phyloP scores from a whole-genome alignment of 352 stramenopile species.

The Globisporangium mamillatum region DNA sequence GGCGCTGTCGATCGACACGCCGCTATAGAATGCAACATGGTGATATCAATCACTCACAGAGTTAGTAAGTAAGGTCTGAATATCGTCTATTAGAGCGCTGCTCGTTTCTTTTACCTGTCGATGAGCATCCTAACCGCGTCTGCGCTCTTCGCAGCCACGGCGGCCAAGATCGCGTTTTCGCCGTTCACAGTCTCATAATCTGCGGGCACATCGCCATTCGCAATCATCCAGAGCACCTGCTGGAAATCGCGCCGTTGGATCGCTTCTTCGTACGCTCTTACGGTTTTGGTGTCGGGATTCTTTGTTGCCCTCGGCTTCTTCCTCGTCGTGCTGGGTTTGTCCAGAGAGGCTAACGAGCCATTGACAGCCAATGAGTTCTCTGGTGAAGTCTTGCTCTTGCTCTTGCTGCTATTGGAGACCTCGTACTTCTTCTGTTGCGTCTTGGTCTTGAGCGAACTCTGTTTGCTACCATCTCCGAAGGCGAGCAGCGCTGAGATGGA shows the following conservation, averaged over 20 bases:
- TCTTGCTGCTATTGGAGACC: not conserved
- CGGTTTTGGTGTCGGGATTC: not conserved
- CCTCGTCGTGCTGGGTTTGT: not conserved
- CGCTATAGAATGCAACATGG: slow-evolving; percentile 22
- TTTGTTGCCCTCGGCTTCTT: slow-evolving; percentile 7
- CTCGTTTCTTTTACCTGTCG: slow-evolving; percentile 27
- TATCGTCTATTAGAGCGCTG: not conserved
- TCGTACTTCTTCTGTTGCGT: slow-evolving; percentile 11
- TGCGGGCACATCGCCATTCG: slow-evolving; percentile 42
- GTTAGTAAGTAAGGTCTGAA: not conserved
- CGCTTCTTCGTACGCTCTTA: slow-evolving; percentile 43
- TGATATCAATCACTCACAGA: not conserved
- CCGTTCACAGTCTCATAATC: slow-evolving; percentile 52
- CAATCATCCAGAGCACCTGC: slow-evolving; percentile 67
- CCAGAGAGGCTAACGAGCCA: not conserved
- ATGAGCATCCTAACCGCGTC: slow-evolving; percentile 44
- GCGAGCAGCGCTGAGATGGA: slow-evolving; percentile 11
- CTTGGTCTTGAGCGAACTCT: not conserved
- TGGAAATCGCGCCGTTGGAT: slow-evolving; percentile 57
- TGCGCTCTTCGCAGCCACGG: slow-evolving; percentile 41
- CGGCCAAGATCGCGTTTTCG: slow-evolving; percentile 60
- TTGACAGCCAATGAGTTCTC: not conserved
- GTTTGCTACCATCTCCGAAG: slow-evolving; percentile 11
- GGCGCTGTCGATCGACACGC: slow-evolving; percentile 47
- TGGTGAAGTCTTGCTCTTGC: not conserved